Evolutionary conservation across 1,284 basidiomycete species (phyloP), one percentile per base, ranked within the genome.

Genomic region (Ustilago bromivora): DNA sequence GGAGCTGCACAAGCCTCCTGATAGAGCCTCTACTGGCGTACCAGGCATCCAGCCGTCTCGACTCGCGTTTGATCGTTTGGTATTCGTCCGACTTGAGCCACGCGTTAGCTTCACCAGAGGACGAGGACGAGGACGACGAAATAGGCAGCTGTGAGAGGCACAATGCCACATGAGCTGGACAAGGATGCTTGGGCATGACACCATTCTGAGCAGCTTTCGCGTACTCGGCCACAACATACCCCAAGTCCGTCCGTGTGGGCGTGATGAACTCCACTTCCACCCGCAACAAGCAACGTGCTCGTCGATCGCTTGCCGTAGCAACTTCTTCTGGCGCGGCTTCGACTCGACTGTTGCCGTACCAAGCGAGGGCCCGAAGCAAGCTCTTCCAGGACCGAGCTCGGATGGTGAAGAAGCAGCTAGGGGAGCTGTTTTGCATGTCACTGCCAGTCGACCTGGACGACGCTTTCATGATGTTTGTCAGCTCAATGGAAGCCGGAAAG

Each of bases 231-330:
- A 70, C 70, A 4, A 66, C 68, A 10, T 61, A 61, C 6, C 71
- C 68, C 1, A 66, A 17, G 12, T 72, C 71, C 1, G 70, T 64
- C 34, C 68, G 19, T 6, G 68, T 66, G 12, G 80, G 80, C 32
- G 81, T 82, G 17, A 82, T 78, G 49, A 82, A 79, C 51, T 82
- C 81, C 6, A 82, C 63, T 49, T 82, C 79, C 19, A 68, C 71
- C 8, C 59, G 69, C 56, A 79, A 34, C 4, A 65, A 13, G 43
- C 67, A 67, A 10, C 52, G 40, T 4, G 65, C 35, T 40, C 56
- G 38, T 38, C 58, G 57, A n/a, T 65, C 64, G 54, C 49, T 57
- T 2, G 73, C 76, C 2, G 76, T 69, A 8, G 74, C 81, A 0
- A 78, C 71, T 7, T 77, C 77, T 38, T 64, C 69, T 6, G 80